phyloP scores from a whole-genome alignment of 2,329 filamentous ascomycete species.

The Coleophoma eucalyptorum region DNA sequence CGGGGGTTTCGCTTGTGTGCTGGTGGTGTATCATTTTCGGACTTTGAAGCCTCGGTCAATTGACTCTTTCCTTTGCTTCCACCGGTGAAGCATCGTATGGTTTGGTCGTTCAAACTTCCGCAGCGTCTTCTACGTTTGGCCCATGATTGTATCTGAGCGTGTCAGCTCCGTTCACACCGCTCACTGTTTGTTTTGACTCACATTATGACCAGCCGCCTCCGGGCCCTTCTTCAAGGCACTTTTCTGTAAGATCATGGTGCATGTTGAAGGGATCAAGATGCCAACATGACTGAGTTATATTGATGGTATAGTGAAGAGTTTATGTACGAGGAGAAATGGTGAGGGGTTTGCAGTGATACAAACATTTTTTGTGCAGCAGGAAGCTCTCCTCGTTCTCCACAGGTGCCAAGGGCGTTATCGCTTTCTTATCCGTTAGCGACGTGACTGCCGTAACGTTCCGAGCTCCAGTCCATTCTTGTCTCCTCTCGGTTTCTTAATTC shows the following conservation, averaged over 20 bases:
- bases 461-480: too few species aligned
- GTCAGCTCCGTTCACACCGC: slow-evolving; percentile 11
- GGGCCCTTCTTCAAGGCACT: slow-evolving; percentile 26
- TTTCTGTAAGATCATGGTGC: slow-evolving; percentile 27
- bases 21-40: slow-evolving; percentile 21
- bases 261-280: slow-evolving; percentile 17
- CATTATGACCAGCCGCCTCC: slow-evolving; percentile 26
- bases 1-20: slow-evolving; percentile 33
- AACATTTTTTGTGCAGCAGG: too few species aligned
- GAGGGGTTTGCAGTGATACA: too few species aligned
- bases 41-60: slow-evolving; percentile 17
- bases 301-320: background rate
- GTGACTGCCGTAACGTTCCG: too few species aligned
- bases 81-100: slow-evolving; percentile 9
- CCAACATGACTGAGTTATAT: slow-evolving; percentile 8
- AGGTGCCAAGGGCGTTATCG: too few species aligned
- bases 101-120: slow-evolving; percentile 3
- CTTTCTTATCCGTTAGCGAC: too few species aligned
- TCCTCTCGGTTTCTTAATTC: too few species aligned
- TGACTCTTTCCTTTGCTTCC: slow-evolving; percentile 11
- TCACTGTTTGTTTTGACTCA: slow-evolving; percentile 16
- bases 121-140: slow-evolving; percentile 10
- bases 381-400: too few species aligned
- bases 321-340: background rate
- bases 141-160: slow-evolving; percentile 22